Conservation (phyloP, 129 eudicot species). For the Cynara cardunculus region DNA sequence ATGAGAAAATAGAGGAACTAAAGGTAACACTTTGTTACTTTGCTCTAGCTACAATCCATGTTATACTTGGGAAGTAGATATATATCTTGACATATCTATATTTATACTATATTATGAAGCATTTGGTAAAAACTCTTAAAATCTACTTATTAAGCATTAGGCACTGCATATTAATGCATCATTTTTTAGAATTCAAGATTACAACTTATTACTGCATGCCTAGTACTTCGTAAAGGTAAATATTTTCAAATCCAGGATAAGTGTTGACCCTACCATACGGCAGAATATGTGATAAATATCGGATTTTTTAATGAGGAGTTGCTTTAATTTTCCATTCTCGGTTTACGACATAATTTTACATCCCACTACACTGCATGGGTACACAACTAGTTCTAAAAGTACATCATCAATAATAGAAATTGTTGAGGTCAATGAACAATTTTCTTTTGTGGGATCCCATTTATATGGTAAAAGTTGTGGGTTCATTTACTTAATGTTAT, state of each 20-base stretch:
- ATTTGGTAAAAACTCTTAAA: neutral
- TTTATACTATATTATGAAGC: neutral
- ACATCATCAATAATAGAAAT: neutral
- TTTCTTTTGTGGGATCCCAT: neutral
- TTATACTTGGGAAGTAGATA: neutral
- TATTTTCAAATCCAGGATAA: neutral
- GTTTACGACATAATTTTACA: too few relatives aligned
- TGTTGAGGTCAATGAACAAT: neutral
- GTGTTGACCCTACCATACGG: neutral
- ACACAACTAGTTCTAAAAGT: neutral
- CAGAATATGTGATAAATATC: neutral
- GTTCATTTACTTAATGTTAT: neutral
- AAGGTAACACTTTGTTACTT: constrained; percentile 43
- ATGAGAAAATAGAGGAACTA: constrained; percentile 73
- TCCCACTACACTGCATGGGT: too few relatives aligned
- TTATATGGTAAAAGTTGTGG: neutral
- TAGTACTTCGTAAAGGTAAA: neutral
- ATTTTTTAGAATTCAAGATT: neutral
- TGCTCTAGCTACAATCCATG: neutral
- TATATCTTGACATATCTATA: neutral
- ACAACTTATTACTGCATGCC: neutral
- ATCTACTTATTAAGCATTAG: neutral
- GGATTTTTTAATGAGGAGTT: neutral
- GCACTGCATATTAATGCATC: neutral
- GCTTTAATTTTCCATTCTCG: neutral